Percentiles rank a stretch among this genome's conserved stretches.
These are phyloP conservation scores for Mycena floridula DNA, from an alignment of 768 basidiomycete species.

Conservation along the genomic window DNA sequence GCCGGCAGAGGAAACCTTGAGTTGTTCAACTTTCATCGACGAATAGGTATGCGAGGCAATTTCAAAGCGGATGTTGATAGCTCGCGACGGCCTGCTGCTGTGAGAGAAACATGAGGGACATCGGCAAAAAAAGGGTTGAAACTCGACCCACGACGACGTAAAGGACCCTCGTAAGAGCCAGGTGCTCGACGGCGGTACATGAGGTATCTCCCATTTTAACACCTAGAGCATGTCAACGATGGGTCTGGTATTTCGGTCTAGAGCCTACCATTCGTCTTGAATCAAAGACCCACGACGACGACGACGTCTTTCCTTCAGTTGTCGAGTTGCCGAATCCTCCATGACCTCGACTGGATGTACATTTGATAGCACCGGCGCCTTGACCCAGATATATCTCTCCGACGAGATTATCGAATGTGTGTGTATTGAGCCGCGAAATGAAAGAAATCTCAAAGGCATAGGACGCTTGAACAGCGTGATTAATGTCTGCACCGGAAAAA, in stretches of 20 bases:
- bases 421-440: slow-evolving; percentile 55
- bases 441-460: slow-evolving; percentile 58
- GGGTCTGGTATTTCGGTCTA: slow-evolving; percentile 3
- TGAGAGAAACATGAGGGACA: background rate
- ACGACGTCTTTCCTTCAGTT: slow-evolving; percentile 25
- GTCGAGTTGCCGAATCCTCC: slow-evolving; percentile 35
- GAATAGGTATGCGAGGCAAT: slow-evolving; percentile 72
- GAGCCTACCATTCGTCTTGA: slow-evolving; percentile 48
- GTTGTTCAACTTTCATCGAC: slow-evolving; percentile 77
- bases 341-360: slow-evolving; percentile 54
- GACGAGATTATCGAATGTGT: slow-evolving; percentile 63
- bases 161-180: slow-evolving; percentile 79
- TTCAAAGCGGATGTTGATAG: slow-evolving; percentile 67
- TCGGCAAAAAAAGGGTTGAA: background rate
- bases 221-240: slow-evolving; percentile 32
- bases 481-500: too few relatives aligned
- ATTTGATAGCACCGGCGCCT: slow-evolving; percentile 66
- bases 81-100: slow-evolving; percentile 71
- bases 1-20: slow-evolving; percentile 56
- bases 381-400: slow-evolving; percentile 74
- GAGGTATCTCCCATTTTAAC: slow-evolving; percentile 75
- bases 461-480: too few relatives aligned
- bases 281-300: slow-evolving; percentile 80
- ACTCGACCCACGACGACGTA: slow-evolving; percentile 44
- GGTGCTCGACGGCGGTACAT: slow-evolving; percentile 56